Base-by-base conservation (phyloP, 768 basidiomycete species). In the Pleurotus ostreatus region DNA sequence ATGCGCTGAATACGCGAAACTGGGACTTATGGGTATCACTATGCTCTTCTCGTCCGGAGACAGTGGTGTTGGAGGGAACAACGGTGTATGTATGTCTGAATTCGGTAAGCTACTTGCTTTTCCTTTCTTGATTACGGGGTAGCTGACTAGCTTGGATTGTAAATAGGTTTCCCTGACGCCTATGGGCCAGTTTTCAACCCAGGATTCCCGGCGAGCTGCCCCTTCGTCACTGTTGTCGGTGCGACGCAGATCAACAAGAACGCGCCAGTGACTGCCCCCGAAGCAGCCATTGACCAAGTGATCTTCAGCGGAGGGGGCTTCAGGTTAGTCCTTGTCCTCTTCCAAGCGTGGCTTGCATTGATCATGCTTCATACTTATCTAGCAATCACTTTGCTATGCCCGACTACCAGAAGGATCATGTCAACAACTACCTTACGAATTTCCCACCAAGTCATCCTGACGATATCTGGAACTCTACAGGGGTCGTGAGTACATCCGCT, bases 21-120 rank as follows among this genome's bases (percentile, higher is more conserved):
- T 88, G 38, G 85, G 85, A 18, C 69, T 79, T 20, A 78, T 85
- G 53, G 87, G 86, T 12, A 74, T 81, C 15, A 80, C 83, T 4
- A 56, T 88, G 4, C 62, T 82, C 26, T 84, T 84, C 68, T 74
- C 77, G 38, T 81, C 81, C 37, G 86, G 87, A 9, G 85, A 88
- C 51, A 63, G 68, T 5, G 86, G 85, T 18, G 85, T 85, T 22
- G 71, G 68, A 44, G 74, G 74, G 18, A 70, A 72, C 58, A 57
- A 64, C 16, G 70, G 65, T 4, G 48, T 67, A 2, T 74, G 75
- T 55, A 62, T 75, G n/a, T 71, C 78, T 18, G 77, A 81, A 47
- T 65, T 76, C 46, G 79, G 83, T 61, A 59, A 37, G 59, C 43
- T 25, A 22, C 55, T 46, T 9, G 1, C 11, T 4, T 11, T 8